Percentiles rank a stretch among this genome's conserved stretches.
Conservation (phyloP, 352 stramenopile species). For the Phytopythium litorale region DNA sequence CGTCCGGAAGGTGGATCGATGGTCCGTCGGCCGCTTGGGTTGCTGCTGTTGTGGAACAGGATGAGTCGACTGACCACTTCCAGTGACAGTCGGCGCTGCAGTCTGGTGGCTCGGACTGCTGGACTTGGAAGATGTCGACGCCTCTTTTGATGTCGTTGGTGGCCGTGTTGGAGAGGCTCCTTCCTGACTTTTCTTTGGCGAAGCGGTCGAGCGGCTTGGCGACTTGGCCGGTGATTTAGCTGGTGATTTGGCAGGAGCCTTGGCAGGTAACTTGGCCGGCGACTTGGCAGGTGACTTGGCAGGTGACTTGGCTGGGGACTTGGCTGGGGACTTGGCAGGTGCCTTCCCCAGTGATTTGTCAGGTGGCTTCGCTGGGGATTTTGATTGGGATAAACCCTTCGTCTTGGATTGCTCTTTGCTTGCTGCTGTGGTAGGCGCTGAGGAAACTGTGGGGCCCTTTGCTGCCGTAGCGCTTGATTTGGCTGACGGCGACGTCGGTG, state of each 20-base stretch:
- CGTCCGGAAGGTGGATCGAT: conserved; percentile 5
- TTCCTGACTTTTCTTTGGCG: conserved; percentile 4
- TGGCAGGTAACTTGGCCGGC: conserved; percentile 3
- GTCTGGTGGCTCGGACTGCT: not conserved
- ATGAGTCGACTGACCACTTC: conserved; percentile 3
- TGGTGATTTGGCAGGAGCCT: conserved; percentile 4
- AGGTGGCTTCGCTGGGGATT: not conserved
- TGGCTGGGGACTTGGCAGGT: not conserved
- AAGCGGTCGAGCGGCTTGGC: not conserved
- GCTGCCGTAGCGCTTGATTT: conserved; percentile 8
- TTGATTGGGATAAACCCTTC: not conserved
- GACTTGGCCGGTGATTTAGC: not conserved
- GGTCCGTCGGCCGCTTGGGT: not conserved
- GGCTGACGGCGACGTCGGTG: conserved; percentile 1
- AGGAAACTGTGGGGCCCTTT: not conserved
- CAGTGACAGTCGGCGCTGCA: not conserved
- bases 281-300: conserved; percentile 4
- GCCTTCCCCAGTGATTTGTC: not conserved
- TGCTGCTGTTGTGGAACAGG: conserved; percentile 9
- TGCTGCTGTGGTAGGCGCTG: not conserved
- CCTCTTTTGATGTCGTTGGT: conserved; percentile 2
- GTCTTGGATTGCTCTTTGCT: not conserved
- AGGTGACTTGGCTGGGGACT: not conserved
- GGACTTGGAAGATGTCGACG: not conserved
- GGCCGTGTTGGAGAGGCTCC: not conserved